Percentiles rank a stretch among this genome's conserved stretches.
Conservation (phyloP, 768 basidiomycete genomes). For the Podaxis sp. region DNA sequence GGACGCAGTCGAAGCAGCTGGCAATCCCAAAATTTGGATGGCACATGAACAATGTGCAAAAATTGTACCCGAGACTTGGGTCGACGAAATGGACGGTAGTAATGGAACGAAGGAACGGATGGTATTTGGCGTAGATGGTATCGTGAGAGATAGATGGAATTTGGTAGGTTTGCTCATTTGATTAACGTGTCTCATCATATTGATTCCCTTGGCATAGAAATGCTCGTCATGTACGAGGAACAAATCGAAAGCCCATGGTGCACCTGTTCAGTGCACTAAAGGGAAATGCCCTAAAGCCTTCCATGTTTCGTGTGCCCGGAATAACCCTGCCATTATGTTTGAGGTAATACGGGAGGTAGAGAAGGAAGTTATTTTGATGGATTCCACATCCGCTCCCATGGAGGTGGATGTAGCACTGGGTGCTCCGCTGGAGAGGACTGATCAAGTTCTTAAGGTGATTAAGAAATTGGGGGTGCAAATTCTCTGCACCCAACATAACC, state of each 20-base stretch:
- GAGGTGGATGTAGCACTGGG: slow-evolving; percentile 23
- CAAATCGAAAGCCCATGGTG: slow-evolving; percentile 64
- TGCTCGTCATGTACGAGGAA: slow-evolving; percentile 80
- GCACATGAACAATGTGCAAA: slow-evolving; percentile 80
- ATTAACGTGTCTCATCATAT: background rate
- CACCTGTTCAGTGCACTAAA: slow-evolving; percentile 88
- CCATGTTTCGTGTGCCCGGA: slow-evolving; percentile 85
- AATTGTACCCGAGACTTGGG: slow-evolving; percentile 89
- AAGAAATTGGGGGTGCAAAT: slow-evolving; percentile 73
- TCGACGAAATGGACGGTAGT: slow-evolving; percentile 57
- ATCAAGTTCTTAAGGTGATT: slow-evolving; percentile 57
- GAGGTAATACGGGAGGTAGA: slow-evolving; percentile 63
- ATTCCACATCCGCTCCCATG: slow-evolving; percentile 27
- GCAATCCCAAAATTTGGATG: slow-evolving; percentile 52
- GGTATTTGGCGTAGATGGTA: slow-evolving; percentile 82
- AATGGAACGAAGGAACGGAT: slow-evolving; percentile 42
- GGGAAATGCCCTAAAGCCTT: slow-evolving; percentile 93
- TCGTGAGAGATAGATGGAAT: slow-evolving; percentile 91
- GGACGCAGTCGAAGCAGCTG: slow-evolving; percentile 45
- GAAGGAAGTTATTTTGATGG: slow-evolving; percentile 74
- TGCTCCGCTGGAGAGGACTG: slow-evolving; percentile 10
- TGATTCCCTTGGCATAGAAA: slow-evolving; percentile 52
- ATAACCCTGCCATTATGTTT: slow-evolving; percentile 54
- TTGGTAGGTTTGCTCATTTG: slow-evolving; percentile 50
- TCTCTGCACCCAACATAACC: slow-evolving; percentile 86